These are phyloP conservation scores for Saitozyma sp. DNA, from an alignment of 768 basidiomycete genomes.

Conservation along the genomic window DNA sequence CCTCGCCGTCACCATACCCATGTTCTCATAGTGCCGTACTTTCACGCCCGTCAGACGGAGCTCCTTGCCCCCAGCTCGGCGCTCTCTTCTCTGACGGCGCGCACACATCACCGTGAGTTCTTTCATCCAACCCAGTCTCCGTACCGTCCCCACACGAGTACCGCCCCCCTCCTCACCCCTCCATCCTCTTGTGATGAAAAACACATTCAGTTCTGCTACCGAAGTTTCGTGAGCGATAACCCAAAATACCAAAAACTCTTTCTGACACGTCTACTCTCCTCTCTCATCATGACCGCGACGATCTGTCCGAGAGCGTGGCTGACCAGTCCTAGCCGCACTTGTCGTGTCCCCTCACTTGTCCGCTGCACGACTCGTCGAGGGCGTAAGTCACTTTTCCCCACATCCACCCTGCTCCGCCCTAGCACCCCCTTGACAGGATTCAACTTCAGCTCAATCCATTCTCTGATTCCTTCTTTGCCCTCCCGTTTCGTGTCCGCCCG, in stretches of 20 bases:
- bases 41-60: no score
- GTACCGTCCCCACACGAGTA: constrained; percentile 1
- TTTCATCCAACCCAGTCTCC: neutral
- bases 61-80: no score
- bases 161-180: constrained; percentile 4
- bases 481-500: constrained; percentile 10
- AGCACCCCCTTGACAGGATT: constrained; percentile 34
- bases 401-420: neutral
- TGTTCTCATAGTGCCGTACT: no score
- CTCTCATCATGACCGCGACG: constrained; percentile 6
- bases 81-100: no score
- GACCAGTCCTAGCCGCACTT: no score
- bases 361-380: neutral
- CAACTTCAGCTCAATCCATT: constrained; percentile 53
- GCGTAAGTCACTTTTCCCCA: constrained; percentile 8
- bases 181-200: constrained; percentile 36
- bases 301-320: no score
- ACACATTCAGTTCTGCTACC: constrained; percentile 51
- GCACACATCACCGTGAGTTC: no score
- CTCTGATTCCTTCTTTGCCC: constrained; percentile 38
- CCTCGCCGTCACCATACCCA: no score
- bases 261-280: constrained; percentile 23
- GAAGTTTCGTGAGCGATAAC: constrained; percentile 48
- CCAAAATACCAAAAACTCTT: constrained; percentile 43
- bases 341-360: neutral